These are phyloP conservation scores for Danielozyma ontarioensis DNA, from an alignment of 805 yeast species.

Conservation along the genomic window DNA sequence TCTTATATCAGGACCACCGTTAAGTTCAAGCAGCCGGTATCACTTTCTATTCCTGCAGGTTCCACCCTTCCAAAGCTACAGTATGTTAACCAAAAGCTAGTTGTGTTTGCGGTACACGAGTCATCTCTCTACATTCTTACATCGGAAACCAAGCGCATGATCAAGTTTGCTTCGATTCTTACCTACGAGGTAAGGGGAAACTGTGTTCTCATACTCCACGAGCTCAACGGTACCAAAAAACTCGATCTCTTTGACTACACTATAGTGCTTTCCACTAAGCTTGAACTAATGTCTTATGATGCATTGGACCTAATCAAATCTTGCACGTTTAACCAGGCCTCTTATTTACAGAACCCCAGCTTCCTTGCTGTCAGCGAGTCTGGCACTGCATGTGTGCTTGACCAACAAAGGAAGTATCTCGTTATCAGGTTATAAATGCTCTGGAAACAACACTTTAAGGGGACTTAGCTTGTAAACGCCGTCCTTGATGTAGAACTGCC, in stretches of 20 bases:
- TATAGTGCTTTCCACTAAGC: not conserved
- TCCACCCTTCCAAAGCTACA: not conserved
- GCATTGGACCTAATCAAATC: not conserved
- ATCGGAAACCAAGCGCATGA: not conserved
- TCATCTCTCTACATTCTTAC: not conserved
- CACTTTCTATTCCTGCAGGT: not conserved
- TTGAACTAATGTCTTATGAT: not conserved
- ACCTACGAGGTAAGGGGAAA: not conserved
- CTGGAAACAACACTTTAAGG: constrained; percentile 8
- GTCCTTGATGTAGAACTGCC: constrained; percentile 21
- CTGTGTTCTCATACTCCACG: not conserved
- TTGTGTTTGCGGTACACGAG: not conserved
- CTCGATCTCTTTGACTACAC: not conserved
- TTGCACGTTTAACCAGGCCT: constrained; percentile 1
- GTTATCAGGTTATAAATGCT: not conserved
- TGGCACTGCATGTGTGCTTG: constrained; percentile 1
- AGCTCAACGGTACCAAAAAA: not conserved
- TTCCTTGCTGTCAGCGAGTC: constrained; percentile 27
- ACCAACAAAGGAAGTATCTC: not conserved
- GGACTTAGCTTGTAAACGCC: constrained; percentile 17
- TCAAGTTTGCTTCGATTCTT: not conserved
- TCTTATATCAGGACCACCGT: constrained; percentile 2
- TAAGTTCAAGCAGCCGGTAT: constrained; percentile 1
- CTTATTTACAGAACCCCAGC: constrained; percentile 26
- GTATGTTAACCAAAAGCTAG: not conserved